These are phyloP conservation scores for Tardiomyces depauwii DNA, from an alignment of 1,139 yeast species.

Conservation along the genomic window DNA sequence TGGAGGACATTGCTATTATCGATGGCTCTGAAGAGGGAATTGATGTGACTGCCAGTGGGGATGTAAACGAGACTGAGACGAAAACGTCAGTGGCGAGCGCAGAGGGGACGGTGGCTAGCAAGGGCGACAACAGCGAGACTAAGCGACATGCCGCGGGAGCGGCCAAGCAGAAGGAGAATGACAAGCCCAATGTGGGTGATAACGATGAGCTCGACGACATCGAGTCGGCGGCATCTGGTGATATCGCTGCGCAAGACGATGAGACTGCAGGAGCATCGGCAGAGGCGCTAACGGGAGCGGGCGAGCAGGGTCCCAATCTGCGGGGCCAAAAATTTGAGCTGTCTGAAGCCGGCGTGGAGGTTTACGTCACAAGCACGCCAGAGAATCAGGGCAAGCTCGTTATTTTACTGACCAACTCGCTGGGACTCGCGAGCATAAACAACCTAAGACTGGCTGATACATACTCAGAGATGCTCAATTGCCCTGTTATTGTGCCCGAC, in stretches of 20 bases:
- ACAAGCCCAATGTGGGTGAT: too few relatives aligned
- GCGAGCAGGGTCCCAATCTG: not conserved
- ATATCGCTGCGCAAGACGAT: not conserved
- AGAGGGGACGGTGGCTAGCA: too few relatives aligned
- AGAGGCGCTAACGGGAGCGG: not conserved
- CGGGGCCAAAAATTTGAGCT: conserved; percentile 17
- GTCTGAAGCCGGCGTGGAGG: conserved; percentile 15
- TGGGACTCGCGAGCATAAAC: conserved; percentile 21
- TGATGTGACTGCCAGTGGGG: not conserved
- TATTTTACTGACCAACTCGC: conserved; percentile 23
- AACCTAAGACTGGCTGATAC: conserved; percentile 22
- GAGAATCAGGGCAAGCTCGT: conserved; percentile 9
- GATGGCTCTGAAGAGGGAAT: not conserved
- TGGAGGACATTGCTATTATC: too few relatives aligned
- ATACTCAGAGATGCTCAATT: conserved; percentile 16
- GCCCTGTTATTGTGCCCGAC: conserved; percentile 24
- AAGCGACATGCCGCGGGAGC: too few relatives aligned
- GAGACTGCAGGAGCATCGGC: not conserved
- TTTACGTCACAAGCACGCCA: conserved; percentile 15
- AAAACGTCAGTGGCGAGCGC: too few relatives aligned
- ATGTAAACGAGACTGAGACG: too few relatives aligned
- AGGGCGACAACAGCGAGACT: too few relatives aligned
- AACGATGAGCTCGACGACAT: not conserved
- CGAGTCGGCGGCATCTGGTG: not conserved
- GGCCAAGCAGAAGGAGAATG: too few relatives aligned